Evolutionary conservation across 2,329 filamentous ascomycete species (phyloP), one percentile per base, ranked within the genome.

Genomic region (Ciborinia camelliae): DNA sequence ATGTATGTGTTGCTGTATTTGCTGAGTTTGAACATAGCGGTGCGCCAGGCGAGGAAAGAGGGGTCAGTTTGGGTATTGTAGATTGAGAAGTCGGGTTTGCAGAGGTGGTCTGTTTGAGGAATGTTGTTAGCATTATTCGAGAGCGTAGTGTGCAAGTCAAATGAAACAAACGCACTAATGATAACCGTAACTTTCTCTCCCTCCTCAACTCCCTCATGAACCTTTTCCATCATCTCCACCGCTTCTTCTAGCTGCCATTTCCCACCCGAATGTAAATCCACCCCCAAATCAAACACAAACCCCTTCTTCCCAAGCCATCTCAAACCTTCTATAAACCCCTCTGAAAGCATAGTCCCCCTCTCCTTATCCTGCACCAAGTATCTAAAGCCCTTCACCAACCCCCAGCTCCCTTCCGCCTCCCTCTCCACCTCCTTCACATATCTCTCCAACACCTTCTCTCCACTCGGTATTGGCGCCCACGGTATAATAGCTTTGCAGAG

Each of bases 311-410:
- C 89, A 53, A 92, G 78, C 74, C 88, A 83, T 77, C 82, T 86
- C 71, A 92, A 73, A 5, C 84, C 81, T 65, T 86, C 85, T 65
- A 92, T 82, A 73, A 93, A 92, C 9, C 77, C 79, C 14, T 82
- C 78, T 54, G 82, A 76, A 52, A 93, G 72, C 81, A 90, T 88
- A 0, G 84, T 85, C 4, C 89, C 88, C 35, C 78, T 70, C 20
- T 86, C 85, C 77, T 91, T 90, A 75, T 91, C 87, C 78, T 97
- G 92, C 57, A 97, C 77, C 66, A 97, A 78, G 75, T 92, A 97
- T 57, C 94, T 80, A 73, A 96, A 92, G 0, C 93, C 94, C 66
- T 86, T 88, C 35, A 97, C 80, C 75, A 86, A 86, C 52, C 72
- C 71, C 87, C 86, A 95, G 12, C 68, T 74, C 50, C 81, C 79